Conservation (phyloP, 1,284 basidiomycete species). For the Sporisorium sorghi region DNA sequence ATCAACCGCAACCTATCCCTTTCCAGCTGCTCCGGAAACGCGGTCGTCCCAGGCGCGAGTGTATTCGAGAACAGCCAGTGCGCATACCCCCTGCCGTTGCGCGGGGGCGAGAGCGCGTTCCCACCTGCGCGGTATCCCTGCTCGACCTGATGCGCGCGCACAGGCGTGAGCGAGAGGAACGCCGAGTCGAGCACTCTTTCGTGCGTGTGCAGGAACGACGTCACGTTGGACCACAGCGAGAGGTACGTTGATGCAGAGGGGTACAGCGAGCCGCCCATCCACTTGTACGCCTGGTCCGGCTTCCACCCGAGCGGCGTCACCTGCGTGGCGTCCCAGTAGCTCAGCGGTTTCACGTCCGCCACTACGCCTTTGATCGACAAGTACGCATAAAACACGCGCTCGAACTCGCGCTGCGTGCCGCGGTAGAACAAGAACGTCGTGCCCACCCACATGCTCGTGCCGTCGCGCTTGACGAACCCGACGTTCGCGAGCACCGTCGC, state of each 20-base stretch:
- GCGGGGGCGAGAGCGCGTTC: conserved; percentile 42
- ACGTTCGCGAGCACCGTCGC: conserved; percentile 33
- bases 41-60: conserved; percentile 2
- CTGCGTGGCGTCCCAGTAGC: conserved; percentile 21
- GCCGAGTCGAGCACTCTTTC: conserved; percentile 7
- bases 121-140: conserved; percentile 29
- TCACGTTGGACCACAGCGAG: conserved; percentile 14
- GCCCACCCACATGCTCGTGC: conserved; percentile 14
- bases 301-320: conserved; percentile 29
- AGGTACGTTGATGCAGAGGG: conserved; percentile 12
- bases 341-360: conserved; percentile 16
- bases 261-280: conserved; percentile 36
- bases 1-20: conserved; percentile 10
- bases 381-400: conserved; percentile 12
- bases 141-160: conserved; percentile 31
- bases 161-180: conserved; percentile 38
- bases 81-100: conserved; percentile 17
- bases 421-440: conserved; percentile 29
- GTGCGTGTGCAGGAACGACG: conserved; percentile 17
- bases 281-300: conserved; percentile 29
- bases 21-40: conserved; percentile 27
- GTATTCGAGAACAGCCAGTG: conserved; percentile 23
- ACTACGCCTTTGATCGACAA: conserved; percentile 22
- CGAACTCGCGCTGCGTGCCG: conserved; percentile 20
- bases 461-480: conserved; percentile 24